A percentile compares a stretch with the other conserved stretches of the same genome.
Conservation (phyloP, 257 asterid species). For the Handroanthus guayacan region DNA sequence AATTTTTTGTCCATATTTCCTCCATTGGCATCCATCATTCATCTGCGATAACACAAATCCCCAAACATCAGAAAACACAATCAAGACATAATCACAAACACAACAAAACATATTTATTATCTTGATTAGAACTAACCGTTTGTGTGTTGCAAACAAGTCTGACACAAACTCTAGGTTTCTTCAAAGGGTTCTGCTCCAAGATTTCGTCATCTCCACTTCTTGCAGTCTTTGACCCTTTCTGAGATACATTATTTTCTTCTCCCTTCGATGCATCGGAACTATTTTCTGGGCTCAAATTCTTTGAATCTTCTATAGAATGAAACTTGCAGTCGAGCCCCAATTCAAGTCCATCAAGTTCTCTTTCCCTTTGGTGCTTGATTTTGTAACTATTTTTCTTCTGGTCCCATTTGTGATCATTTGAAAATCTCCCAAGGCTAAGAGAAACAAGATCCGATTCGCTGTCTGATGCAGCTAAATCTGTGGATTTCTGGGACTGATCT, state of each 20-base stretch:
- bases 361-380: constrained; percentile 2
- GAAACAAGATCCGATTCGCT: constrained; percentile 48
- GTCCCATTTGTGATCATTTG: constrained; percentile 30
- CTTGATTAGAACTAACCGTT: constrained; percentile 44
- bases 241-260: constrained; percentile 17
- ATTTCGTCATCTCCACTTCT: constrained; percentile 45
- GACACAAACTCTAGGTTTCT: constrained; percentile 65
- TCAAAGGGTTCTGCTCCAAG: constrained; percentile 45
- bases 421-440: constrained; percentile 51
- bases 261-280: constrained; percentile 43
- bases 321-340: constrained; percentile 46
- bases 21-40: constrained; percentile 73
- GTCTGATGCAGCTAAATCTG: constrained; percentile 19
- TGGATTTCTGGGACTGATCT: constrained; percentile 30
- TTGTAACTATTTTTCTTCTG: constrained; percentile 7
- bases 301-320: neutral
- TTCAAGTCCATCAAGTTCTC: constrained; percentile 42
- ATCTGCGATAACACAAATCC: constrained; percentile 30
- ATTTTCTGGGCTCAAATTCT: constrained; percentile 15
- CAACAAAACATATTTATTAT: too few relatives aligned
- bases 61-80: neutral
- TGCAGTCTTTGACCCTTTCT: constrained; percentile 31
- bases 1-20: constrained; percentile 66
- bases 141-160: constrained; percentile 58
- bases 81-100: neutral